phyloP scores from a whole-genome alignment of 2,329 filamentous ascomycete species.

The Xylariaceae sp. region DNA sequence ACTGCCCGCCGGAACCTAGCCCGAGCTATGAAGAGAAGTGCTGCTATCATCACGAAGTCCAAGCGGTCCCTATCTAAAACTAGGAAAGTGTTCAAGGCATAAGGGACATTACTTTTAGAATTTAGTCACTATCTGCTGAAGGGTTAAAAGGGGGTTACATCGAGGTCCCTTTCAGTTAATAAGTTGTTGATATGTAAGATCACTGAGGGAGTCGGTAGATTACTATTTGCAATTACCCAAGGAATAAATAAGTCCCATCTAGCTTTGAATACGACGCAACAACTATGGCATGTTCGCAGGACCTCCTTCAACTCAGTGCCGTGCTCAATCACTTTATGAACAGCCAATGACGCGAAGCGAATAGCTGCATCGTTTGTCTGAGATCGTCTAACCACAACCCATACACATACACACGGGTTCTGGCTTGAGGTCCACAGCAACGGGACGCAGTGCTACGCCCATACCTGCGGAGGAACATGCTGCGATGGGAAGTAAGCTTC shows the following conservation, averaged over 20 bases:
- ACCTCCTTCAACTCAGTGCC: background rate
- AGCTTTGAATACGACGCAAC: background rate
- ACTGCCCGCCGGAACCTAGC: constrained; percentile 23
- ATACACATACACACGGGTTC: background rate
- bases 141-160: background rate
- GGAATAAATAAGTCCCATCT: too few relatives aligned
- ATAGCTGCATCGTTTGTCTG: background rate
- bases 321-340: background rate
- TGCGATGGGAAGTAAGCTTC: background rate
- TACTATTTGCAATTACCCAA: background rate
- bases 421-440: too few relatives aligned
- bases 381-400: background rate
- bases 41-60: constrained; percentile 11
- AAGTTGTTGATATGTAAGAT: background rate
- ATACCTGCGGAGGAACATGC: background rate
- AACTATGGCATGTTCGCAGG: background rate
- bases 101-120: background rate
- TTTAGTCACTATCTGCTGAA: background rate
- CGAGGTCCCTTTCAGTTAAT: background rate
- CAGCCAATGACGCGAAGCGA: background rate
- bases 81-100: background rate
- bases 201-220: background rate
- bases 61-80: constrained; percentile 21
- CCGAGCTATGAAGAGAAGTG: constrained; percentile 20
- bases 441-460: background rate